Evolutionary conservation across 805 yeast genomes (phyloP).

Genomic region (Wickerhamiella slavikovae): DNA sequence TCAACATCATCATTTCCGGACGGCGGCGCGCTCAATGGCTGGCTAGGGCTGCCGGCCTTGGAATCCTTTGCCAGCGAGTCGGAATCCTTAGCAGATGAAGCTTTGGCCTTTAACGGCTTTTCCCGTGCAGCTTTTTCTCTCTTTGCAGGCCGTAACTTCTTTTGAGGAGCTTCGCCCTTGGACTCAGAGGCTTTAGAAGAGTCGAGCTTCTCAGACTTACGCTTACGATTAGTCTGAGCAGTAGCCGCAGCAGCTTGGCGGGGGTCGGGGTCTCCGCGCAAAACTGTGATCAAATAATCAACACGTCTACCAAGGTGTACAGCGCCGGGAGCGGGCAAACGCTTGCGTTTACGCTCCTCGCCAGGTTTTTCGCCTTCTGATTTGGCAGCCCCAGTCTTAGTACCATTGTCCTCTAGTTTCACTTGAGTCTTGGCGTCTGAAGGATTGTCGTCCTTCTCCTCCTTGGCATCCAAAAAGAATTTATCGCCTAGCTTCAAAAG

Average conservation of each 20-base stretch:
- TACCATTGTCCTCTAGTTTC: not conserved
- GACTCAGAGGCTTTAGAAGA: conserved; percentile 1
- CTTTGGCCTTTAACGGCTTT: not conserved
- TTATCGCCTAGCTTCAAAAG: conserved; percentile 68
- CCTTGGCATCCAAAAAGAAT: conserved; percentile 30
- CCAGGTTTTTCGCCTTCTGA: conserved; percentile 15
- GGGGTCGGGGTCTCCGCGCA: conserved; percentile 32
- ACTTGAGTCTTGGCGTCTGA: conserved; percentile 15
- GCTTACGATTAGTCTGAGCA: conserved; percentile 5
- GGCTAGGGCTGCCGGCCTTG: not conserved
- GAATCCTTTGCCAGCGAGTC: conserved; percentile 3
- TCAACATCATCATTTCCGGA: conserved; percentile 23
- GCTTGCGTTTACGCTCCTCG: conserved; percentile 9
- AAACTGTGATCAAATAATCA: conserved; percentile 58
- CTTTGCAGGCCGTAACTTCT: conserved; percentile 1
- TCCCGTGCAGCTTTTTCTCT: not conserved
- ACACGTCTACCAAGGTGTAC: conserved; percentile 84
- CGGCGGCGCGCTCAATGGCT: not conserved
- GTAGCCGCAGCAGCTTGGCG: not conserved
- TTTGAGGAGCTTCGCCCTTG: conserved; percentile 3
- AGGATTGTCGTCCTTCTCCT: conserved; percentile 21
- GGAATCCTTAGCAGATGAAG: conserved; percentile 6
- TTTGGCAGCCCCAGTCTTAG: conserved; percentile 11
- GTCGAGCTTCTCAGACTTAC: conserved; percentile 10
- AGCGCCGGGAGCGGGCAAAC: conserved; percentile 45